Evolutionary conservation across 495 filamentous ascomycete species (phyloP).

Genomic region (Rhypophila decipiens): DNA sequence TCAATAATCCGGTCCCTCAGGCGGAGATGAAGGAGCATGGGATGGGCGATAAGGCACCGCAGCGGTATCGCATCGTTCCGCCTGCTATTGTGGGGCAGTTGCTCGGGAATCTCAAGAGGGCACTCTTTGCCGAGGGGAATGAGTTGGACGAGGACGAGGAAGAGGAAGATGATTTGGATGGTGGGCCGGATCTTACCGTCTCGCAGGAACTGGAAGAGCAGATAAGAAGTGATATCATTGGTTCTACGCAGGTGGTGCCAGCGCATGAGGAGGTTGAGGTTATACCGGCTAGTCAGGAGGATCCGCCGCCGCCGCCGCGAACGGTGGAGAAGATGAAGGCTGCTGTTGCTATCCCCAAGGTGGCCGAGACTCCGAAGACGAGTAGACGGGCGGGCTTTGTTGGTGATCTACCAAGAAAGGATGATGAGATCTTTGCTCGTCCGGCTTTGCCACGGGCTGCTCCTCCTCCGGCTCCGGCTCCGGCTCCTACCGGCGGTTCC

Average conservation of each 20-base stretch:
- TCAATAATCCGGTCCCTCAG: constrained; percentile 43
- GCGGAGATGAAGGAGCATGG: constrained; percentile 36
- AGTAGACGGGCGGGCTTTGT: too few species aligned
- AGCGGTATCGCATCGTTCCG: constrained; percentile 34
- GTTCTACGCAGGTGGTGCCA: constrained; percentile 31
- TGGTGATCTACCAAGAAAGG: neutral
- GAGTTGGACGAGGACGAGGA: constrained; percentile 10
- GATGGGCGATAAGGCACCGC: constrained; percentile 32
- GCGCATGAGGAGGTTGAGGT: constrained; percentile 17
- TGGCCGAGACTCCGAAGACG: constrained; percentile 1
- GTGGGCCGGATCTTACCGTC: constrained; percentile 13
- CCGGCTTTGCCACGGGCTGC: too few species aligned
- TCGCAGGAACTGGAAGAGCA: constrained; percentile 45
- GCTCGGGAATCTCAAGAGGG: constrained; percentile 37
- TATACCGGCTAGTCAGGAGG: constrained; percentile 28
- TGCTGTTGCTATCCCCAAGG: neutral
- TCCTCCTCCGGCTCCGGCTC: too few species aligned
- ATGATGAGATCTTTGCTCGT: neutral
- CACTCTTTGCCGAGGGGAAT: constrained; percentile 29
- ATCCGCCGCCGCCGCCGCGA: neutral
- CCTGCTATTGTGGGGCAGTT: constrained; percentile 41
- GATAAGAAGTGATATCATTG: constrained; percentile 35
- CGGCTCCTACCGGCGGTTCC: neutral
- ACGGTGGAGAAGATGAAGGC: too few species aligned
- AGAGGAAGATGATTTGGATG: constrained; percentile 9